phyloP scores from a whole-genome alignment of 1,284 basidiomycete species.

The Ceratobasidium sp. region DNA sequence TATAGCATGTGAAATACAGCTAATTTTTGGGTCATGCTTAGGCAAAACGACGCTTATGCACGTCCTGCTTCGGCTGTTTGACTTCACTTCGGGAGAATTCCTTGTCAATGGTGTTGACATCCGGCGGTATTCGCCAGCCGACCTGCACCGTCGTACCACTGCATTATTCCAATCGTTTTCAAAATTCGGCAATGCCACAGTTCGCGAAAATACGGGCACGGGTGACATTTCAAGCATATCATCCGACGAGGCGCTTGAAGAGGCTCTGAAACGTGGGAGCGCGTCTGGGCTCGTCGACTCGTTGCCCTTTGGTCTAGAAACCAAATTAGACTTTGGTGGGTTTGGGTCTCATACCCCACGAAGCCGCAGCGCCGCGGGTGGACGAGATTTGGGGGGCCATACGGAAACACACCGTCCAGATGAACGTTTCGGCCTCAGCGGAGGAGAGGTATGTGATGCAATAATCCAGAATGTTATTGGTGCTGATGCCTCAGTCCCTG shows the following conservation, averaged over 20 bases:
- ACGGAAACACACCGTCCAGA: conserved; percentile 10
- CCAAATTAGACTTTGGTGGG: conserved; percentile 65
- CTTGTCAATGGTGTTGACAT: conserved; percentile 72
- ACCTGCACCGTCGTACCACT: conserved; percentile 73
- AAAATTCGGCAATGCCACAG: conserved; percentile 68
- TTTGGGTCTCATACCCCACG: conserved; percentile 48
- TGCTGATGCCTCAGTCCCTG: conserved; percentile 19
- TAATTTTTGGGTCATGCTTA: conserved; percentile 46
- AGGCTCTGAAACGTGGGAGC: conserved; percentile 69
- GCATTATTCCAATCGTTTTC: conserved; percentile 85
- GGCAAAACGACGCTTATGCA: conserved; percentile 85
- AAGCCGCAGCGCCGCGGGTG: conserved; percentile 21
- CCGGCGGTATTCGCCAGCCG: conserved; percentile 64
- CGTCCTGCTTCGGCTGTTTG: conserved; percentile 74
- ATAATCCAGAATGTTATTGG: conserved; percentile 10
- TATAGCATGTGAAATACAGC: conserved; percentile 25
- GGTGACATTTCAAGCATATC: conserved; percentile 59
- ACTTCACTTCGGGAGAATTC: conserved; percentile 69
- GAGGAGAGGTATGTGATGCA: conserved; percentile 23
- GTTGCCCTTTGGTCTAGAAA: conserved; percentile 70
- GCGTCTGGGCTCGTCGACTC: conserved; percentile 66
- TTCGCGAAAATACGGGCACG: conserved; percentile 78
- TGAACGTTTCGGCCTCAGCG: conserved; percentile 26
- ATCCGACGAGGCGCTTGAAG: conserved; percentile 56
- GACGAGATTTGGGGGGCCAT: conserved; percentile 8